Conservation (phyloP, 2,329 filamentous ascomycete species). For the Phaeosphaeriaceae sp. region DNA sequence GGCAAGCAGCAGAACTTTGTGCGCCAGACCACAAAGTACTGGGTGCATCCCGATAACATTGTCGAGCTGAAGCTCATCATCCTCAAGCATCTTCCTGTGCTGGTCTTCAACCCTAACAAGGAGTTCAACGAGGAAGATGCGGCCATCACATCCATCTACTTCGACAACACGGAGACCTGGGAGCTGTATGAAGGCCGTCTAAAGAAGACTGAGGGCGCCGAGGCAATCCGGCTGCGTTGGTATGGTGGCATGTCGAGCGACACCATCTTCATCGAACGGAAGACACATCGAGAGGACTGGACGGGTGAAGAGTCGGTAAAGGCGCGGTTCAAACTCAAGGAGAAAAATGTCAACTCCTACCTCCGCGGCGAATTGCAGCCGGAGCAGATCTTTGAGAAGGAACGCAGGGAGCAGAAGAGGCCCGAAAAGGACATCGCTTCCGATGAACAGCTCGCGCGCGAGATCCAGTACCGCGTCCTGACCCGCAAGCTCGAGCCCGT, state of each 20-base stretch:
- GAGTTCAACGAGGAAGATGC: slow-evolving; percentile 91
- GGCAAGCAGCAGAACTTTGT: slow-evolving; percentile 95
- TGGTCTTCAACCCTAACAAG: slow-evolving; percentile 97
- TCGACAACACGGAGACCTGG: slow-evolving; percentile 93
- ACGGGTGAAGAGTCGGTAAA: slow-evolving; percentile 99
- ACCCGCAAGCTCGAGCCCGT: slow-evolving; percentile 87
- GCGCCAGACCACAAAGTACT: slow-evolving; percentile 98
- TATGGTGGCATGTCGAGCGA: slow-evolving; percentile 96
- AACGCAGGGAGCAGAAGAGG: slow-evolving; percentile 93
- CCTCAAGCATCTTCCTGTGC: slow-evolving; percentile 92
- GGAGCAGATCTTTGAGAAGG: slow-evolving; percentile 92
- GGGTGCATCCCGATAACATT: slow-evolving; percentile 98
- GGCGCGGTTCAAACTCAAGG: slow-evolving; percentile 91
- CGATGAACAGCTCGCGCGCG: slow-evolving; percentile 85
- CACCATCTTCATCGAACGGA: slow-evolving; percentile 95
- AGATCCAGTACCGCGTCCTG: slow-evolving; percentile 92
- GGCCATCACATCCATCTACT: slow-evolving; percentile 98
- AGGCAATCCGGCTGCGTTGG: slow-evolving; percentile 95
- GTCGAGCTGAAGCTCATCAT: slow-evolving; percentile 98
- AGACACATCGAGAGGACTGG: slow-evolving; percentile 99
- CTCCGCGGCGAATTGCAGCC: slow-evolving; percentile 84
- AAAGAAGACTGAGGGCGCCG: slow-evolving; percentile 97
- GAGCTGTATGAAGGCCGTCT: slow-evolving; percentile 92
- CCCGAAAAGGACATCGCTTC: slow-evolving; percentile 88
- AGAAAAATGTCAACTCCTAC: slow-evolving; percentile 96